These are phyloP conservation scores for Camptophora hylomeconis DNA, from an alignment of 2,329 filamentous ascomycete genomes.

Conservation along the genomic window DNA sequence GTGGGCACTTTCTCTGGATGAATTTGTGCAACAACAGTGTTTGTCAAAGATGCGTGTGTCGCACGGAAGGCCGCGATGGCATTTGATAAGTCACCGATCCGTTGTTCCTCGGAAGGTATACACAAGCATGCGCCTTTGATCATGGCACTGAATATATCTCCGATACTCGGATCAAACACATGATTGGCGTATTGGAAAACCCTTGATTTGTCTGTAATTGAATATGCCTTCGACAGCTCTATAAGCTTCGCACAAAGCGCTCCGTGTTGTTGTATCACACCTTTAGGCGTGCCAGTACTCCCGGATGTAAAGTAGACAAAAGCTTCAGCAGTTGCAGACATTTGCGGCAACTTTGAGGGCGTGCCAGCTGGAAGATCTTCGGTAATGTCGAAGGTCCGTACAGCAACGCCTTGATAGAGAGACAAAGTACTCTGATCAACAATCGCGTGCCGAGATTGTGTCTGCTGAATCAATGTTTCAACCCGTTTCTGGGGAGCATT, in stretches of 20 bases:
- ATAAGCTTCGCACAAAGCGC: no score
- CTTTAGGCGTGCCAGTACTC: slow-evolving; percentile 44
- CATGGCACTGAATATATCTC: slow-evolving; percentile 42
- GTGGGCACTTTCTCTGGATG: slow-evolving; percentile 30
- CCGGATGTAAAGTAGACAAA: slow-evolving; percentile 41
- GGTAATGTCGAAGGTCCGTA: slow-evolving; percentile 19
- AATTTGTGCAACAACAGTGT: slow-evolving; percentile 42
- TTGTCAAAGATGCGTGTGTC: slow-evolving; percentile 44
- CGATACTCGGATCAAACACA: slow-evolving; percentile 43
- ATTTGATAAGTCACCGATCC: slow-evolving; percentile 36
- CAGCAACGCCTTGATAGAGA: slow-evolving; percentile 12
- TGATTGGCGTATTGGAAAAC: slow-evolving; percentile 47
- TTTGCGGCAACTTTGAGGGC: neutral
- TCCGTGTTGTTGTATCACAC: slow-evolving; percentile 49
- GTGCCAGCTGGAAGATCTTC: slow-evolving; percentile 17
- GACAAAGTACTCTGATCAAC: neutral
- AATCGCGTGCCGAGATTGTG: slow-evolving; percentile 22
- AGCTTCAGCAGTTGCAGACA: neutral
- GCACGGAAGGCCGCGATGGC: slow-evolving; percentile 38
- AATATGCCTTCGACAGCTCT: no score
- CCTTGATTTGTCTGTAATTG: no score
- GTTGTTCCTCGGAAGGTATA: slow-evolving; percentile 39
- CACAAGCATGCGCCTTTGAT: slow-evolving; percentile 47
- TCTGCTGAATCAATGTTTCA: slow-evolving; percentile 23
- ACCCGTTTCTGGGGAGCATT: slow-evolving; percentile 24